A percentile compares a stretch with the other conserved stretches of the same genome.
These are phyloP conservation scores for Camellia lanceoleosa DNA, from an alignment of 148 eudicot species.

Conservation along the genomic window DNA sequence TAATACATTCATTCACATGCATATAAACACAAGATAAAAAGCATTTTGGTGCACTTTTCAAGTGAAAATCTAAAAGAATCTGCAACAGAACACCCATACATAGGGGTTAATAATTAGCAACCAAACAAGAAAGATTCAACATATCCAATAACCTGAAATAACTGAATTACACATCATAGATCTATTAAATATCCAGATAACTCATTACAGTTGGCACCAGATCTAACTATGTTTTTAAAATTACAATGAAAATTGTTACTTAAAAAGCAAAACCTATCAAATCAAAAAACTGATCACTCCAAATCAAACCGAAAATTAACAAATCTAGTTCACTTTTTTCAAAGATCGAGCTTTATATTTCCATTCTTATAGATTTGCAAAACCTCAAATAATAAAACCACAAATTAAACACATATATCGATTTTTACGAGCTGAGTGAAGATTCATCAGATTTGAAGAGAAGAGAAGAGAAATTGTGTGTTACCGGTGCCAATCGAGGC, in stretches of 20 bases:
- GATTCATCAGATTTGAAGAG: not conserved
- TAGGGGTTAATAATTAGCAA: not conserved
- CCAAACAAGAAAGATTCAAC: not conserved
- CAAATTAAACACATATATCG: not conserved
- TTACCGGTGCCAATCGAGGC: slow-evolving; percentile 96
- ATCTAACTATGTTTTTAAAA: not conserved
- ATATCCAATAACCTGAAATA: not conserved
- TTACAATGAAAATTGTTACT: not conserved
- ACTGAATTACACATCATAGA: not conserved
- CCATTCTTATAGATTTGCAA: not conserved
- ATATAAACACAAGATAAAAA: not conserved
- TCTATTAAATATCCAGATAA: not conserved
- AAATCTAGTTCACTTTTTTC: not conserved
- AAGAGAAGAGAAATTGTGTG: not conserved
- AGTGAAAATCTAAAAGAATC: not conserved
- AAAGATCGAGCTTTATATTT: no score
- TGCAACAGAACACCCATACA: not conserved
- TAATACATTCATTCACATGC: not conserved
- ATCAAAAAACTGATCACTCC: not conserved
- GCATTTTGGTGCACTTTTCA: not conserved
- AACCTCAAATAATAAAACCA: not conserved
- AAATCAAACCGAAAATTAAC: not conserved
- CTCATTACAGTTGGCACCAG: not conserved
- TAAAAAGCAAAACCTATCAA: not conserved
- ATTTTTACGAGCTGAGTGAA: no score